These are phyloP conservation scores for Botrytis sinoallii DNA, from an alignment of 2,329 filamentous ascomycete genomes.

Conservation along the genomic window DNA sequence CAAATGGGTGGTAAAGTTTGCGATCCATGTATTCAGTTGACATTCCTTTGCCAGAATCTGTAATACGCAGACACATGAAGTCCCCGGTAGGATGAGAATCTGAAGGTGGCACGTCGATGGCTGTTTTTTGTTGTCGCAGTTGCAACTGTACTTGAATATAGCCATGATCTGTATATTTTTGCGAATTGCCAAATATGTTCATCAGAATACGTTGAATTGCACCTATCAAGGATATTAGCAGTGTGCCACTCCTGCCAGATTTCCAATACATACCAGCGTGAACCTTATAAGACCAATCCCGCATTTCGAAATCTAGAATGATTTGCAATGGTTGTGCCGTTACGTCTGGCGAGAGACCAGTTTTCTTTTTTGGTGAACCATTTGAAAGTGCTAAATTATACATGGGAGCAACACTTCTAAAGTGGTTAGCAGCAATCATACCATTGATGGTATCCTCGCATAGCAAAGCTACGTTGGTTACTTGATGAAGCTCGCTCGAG, in stretches of 20 bases:
- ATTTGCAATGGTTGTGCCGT: slow-evolving; percentile 24
- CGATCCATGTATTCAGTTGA: slow-evolving; percentile 56
- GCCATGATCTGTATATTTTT: slow-evolving; percentile 56
- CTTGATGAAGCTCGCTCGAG: slow-evolving; percentile 32
- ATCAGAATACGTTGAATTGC: slow-evolving; percentile 49
- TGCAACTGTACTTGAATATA: slow-evolving; percentile 42
- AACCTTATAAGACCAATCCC: slow-evolving; percentile 34
- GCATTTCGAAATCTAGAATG: slow-evolving; percentile 33
- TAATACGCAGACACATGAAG: slow-evolving; percentile 38
- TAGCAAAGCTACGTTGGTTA: slow-evolving; percentile 33
- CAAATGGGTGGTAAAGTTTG: slow-evolving; percentile 58
- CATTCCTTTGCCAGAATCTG: slow-evolving; percentile 62
- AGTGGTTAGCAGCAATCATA: slow-evolving; percentile 30
- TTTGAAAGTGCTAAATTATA: slow-evolving; percentile 14
- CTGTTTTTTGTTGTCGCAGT: neutral
- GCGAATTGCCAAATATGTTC: slow-evolving; percentile 58
- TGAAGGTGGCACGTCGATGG: slow-evolving; percentile 40
- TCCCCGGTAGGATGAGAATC: slow-evolving; percentile 55
- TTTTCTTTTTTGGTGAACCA: slow-evolving; percentile 4
- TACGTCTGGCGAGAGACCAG: neutral
- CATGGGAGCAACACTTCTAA: slow-evolving; percentile 3
- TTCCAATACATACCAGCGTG: slow-evolving; percentile 33
- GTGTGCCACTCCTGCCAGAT: slow-evolving; percentile 52
- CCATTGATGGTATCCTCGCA: slow-evolving; percentile 36
- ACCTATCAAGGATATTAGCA: slow-evolving; percentile 42